A percentile compares a stretch with the other conserved stretches of the same genome.
phyloP scores from a whole-genome alignment of 257 asterid species.

The Nicotiana otophora region DNA sequence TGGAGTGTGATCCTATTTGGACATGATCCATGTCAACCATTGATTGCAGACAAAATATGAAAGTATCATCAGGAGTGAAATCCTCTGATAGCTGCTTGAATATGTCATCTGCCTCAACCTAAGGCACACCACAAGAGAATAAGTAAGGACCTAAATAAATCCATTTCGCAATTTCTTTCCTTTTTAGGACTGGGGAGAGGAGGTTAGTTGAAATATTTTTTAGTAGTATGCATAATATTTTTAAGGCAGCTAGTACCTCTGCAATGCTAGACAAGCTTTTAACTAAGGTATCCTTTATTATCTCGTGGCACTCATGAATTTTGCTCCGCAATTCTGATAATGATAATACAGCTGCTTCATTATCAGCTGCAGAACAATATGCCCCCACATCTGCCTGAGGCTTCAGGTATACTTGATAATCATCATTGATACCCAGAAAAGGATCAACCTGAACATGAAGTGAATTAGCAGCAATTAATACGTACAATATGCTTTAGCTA shows the following conservation, averaged over 20 bases:
- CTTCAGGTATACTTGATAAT: conserved; percentile 70
- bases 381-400: conserved; percentile 45
- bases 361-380: conserved; percentile 60
- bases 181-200: neutral
- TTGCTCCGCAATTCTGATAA: conserved; percentile 48
- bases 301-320: conserved; percentile 46
- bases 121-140: neutral
- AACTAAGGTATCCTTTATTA: conserved; percentile 40
- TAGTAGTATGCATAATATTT: neutral
- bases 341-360: conserved; percentile 56
- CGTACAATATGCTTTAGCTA: neutral
- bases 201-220: neutral
- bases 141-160: conserved; percentile 1
- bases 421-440: conserved; percentile 71
- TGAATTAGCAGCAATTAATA: neutral
- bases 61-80: conserved; percentile 78
- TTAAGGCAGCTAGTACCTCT: conserved; percentile 37
- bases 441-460: conserved; percentile 62
- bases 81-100: conserved; percentile 65
- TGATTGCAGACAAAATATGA: conserved; percentile 69
- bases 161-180: neutral
- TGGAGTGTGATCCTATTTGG: conserved; percentile 44
- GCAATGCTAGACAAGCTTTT: conserved; percentile 51
- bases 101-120: conserved; percentile 68
- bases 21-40: conserved; percentile 53